Percentiles rank a stretch among this genome's conserved stretches.
phyloP scores from a whole-genome alignment of 768 basidiomycete species.

The Rhizopogon vulgaris region DNA sequence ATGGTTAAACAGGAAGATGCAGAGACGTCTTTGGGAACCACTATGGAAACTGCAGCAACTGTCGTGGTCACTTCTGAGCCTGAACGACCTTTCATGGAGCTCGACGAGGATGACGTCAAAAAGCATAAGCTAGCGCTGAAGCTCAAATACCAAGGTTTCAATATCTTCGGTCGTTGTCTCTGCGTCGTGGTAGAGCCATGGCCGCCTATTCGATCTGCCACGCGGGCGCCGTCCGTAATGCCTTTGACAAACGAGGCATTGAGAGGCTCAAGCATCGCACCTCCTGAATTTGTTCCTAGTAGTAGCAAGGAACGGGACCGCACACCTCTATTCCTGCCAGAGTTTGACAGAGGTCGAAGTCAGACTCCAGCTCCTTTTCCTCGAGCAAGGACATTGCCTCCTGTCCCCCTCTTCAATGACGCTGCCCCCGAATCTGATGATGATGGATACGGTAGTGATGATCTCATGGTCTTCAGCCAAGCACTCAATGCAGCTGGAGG shows the following conservation, averaged over 20 bases:
- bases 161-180: constrained; percentile 64
- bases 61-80: neutral
- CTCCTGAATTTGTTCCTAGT: constrained; percentile 21
- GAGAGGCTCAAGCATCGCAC: constrained; percentile 28
- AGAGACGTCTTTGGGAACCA: neutral
- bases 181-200: constrained; percentile 83
- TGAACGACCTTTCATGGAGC: constrained; percentile 2
- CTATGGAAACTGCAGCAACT: neutral
- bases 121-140: constrained; percentile 69
- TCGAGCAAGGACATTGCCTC: constrained; percentile 25
- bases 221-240: constrained; percentile 26
- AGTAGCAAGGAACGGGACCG: constrained; percentile 31
- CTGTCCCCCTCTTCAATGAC: constrained; percentile 39
- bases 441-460: constrained; percentile 35
- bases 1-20: neutral
- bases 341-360: constrained; percentile 39
- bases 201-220: constrained; percentile 42
- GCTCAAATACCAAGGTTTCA: constrained; percentile 66
- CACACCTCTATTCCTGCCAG: constrained; percentile 75
- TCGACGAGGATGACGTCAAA: constrained; percentile 57
- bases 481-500: constrained; percentile 54
- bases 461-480: constrained; percentile 75
- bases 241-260: constrained; percentile 18
- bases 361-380: constrained; percentile 32
- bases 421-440: constrained; percentile 23